Evolutionary conservation across 1,284 basidiomycete species (phyloP).

Genomic region (Paramarasmius palmivorus): DNA sequence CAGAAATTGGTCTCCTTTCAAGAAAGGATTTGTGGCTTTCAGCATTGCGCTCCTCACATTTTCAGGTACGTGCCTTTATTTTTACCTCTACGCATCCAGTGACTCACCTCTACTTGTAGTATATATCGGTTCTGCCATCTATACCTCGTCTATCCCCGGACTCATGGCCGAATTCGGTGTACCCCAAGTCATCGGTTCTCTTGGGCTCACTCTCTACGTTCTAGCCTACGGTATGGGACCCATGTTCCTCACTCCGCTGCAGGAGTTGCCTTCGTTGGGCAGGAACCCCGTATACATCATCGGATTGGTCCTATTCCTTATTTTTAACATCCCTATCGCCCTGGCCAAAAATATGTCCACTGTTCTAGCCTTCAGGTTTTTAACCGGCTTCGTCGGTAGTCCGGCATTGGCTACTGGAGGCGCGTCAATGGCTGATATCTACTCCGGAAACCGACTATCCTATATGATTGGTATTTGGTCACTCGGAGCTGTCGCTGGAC

Average conservation of each 20-base stretch:
- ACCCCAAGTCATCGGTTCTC: conserved; percentile 39
- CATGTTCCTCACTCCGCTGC: conserved; percentile 52
- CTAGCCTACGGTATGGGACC: conserved; percentile 29
- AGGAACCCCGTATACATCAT: conserved; percentile 52
- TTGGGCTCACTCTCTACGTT: conserved; percentile 35
- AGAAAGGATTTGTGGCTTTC: conserved; percentile 42
- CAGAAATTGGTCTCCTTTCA: conserved; percentile 30
- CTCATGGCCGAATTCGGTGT: conserved; percentile 50
- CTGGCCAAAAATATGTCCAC: conserved; percentile 53
- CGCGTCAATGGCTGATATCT: conserved; percentile 25
- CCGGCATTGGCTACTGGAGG: conserved; percentile 35
- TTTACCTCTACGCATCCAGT: not conserved
- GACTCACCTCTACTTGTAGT: not conserved
- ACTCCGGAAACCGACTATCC: conserved; percentile 40
- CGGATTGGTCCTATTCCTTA: conserved; percentile 53
- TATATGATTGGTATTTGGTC: conserved; percentile 59
- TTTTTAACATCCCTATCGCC: conserved; percentile 59
- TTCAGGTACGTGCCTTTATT: conserved; percentile 40
- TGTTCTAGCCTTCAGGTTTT: conserved; percentile 63
- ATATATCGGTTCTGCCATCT: conserved; percentile 31
- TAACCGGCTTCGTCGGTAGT: conserved; percentile 55
- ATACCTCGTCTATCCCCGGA: conserved; percentile 43
- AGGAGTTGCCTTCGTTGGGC: conserved; percentile 44
- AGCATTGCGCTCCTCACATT: conserved; percentile 63
- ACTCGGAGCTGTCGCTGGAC: conserved; percentile 55